phyloP scores from a whole-genome alignment of 495 filamentous ascomycete genomes.

The Neurospora sp. region DNA sequence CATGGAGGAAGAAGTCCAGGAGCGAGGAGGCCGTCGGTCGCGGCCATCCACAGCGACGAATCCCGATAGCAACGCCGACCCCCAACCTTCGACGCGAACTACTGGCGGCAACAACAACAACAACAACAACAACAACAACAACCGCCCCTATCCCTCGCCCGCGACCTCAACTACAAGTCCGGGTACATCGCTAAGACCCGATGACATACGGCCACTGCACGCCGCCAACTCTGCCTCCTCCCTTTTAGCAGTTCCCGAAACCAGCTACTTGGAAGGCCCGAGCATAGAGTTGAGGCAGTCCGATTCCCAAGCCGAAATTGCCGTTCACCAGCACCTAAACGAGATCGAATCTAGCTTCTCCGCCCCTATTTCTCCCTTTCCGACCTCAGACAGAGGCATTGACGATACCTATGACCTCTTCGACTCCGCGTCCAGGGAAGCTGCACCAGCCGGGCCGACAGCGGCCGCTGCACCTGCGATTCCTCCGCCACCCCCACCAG shows the following conservation, averaged over 20 bases:
- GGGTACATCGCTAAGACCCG: conserved; percentile 6
- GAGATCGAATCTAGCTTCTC: conserved; percentile 86
- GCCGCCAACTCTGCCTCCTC: conserved; percentile 3
- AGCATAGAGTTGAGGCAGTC: conserved; percentile 26
- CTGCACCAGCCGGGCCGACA: not conserved
- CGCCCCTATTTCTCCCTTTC: conserved; percentile 41
- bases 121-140: conserved; percentile 3
- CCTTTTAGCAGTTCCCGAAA: conserved; percentile 17
- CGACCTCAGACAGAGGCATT: conserved; percentile 29
- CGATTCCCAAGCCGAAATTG: conserved; percentile 37
- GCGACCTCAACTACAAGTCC: conserved; percentile 3
- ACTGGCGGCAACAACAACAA: not conserved
- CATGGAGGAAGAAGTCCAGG: not conserved
- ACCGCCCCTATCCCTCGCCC: conserved; percentile 3
- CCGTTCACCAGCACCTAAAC: conserved; percentile 50
- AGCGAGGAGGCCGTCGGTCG: not conserved
- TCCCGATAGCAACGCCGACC: not conserved
- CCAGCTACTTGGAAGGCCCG: conserved; percentile 34
- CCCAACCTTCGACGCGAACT: not conserved
- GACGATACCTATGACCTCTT: conserved; percentile 57
- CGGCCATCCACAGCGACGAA: not conserved
- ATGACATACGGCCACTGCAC: conserved; percentile 19
- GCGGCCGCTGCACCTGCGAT: not conserved
- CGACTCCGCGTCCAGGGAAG: conserved; percentile 35
- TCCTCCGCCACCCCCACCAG: not conserved